Evolutionary conservation across 2,329 filamentous ascomycete species (phyloP).

Genomic region (Emergomyces orientalis): DNA sequence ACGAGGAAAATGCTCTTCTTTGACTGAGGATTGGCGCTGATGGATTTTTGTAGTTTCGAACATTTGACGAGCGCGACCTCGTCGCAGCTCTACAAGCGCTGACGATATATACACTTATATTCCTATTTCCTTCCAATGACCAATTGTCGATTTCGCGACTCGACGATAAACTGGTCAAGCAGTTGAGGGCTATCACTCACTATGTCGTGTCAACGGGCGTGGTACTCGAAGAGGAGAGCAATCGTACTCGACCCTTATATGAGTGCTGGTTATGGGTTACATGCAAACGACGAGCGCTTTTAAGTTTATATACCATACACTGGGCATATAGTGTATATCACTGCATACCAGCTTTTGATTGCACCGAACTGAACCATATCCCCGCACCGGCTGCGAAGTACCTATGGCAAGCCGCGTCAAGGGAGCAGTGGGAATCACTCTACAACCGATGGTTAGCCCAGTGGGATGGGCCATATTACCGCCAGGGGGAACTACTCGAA

Average conservation of each 20-base stretch:
- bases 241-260: conserved; percentile 27
- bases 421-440: conserved; percentile 26
- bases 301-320: conserved; percentile 30
- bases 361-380: conserved; percentile 31
- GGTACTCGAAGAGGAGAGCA: conserved; percentile 28
- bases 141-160: conserved; percentile 17
- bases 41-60: conserved; percentile 21
- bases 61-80: conserved; percentile 26
- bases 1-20: not conserved
- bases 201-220: conserved; percentile 18
- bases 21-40: not conserved
- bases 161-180: conserved; percentile 23
- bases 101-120: conserved; percentile 31
- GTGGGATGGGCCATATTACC: conserved; percentile 25
- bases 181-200: conserved; percentile 25
- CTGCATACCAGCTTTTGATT: conserved; percentile 27
- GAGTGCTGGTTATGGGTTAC: conserved; percentile 43
- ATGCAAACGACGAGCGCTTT: conserved; percentile 42
- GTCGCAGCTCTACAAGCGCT: conserved; percentile 31
- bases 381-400: conserved; percentile 33
- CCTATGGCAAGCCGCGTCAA: conserved; percentile 30
- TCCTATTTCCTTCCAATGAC: conserved; percentile 29
- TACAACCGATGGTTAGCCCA: conserved; percentile 29
- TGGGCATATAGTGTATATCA: conserved; percentile 35
- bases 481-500: conserved; percentile 25